Base-by-base conservation (phyloP, 1,139 yeast species). In the Ogataea hybrid region DNA sequence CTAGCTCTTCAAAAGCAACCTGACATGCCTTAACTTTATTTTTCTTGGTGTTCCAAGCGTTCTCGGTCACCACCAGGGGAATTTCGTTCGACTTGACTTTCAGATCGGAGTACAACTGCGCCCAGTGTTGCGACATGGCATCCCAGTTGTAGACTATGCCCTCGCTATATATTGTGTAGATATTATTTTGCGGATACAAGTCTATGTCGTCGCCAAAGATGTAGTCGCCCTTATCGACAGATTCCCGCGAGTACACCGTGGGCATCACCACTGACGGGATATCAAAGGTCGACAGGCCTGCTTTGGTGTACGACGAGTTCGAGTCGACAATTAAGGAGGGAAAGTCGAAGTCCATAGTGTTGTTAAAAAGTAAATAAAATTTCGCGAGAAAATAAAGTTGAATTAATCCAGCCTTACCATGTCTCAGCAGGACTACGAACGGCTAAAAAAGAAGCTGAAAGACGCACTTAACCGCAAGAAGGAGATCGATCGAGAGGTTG, bases 101-200 rank as follows among this genome's bases (percentile, higher is more conserved):
- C 43, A 83, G 62, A 47, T 71, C 68, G 23, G 67, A 65, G 55
- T 74, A 84, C 7, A 81, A 75, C 53, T 79, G 72, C 34, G 69
- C 63, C 84, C 88, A 81, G 56, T 78, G 76, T 39, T 74, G 68
- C 25, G 72, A 73, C 37, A 81, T 65, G 21, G 77, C 74, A 22
- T 79, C 84, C 72, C 81, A 79, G 61, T 83, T 81, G 58, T 81
- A 83, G 5, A 83, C 71, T 14, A 77, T 56, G 5, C 90, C 90
- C 48, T 80, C 78, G 34, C 78, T 83, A 56, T 81, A 64, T 35
- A 83, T 63, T 0, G 89, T 82, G 68, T 70, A 79, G 8, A 83
- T 71, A 44, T 81, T 84, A 46, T 66, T 66, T 17, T 54, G 56
- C 1, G 78, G 75, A 37, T 67, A 56, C 5, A 63, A 53, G 32